Evolutionary conservation across 2,329 filamentous ascomycete species (phyloP).

Genomic region (Rugonectria rugulosa): DNA sequence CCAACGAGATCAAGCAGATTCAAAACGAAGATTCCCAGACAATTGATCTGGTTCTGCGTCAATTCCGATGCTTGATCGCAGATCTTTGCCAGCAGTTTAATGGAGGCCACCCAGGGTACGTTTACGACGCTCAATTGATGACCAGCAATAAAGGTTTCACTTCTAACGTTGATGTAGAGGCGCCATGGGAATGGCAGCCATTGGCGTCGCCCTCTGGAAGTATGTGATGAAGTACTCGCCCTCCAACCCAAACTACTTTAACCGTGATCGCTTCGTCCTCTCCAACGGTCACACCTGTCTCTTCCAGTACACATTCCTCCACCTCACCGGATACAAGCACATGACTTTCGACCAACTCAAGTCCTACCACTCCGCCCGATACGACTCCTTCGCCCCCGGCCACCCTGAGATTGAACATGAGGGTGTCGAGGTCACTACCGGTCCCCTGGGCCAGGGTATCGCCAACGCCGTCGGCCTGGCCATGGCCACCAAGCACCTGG

Average conservation of each 20-base stretch:
- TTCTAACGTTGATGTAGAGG: conserved; percentile 32
- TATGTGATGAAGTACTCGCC: conserved; percentile 69
- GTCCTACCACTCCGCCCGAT: conserved; percentile 55
- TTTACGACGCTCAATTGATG: conserved; percentile 44
- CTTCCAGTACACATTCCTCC: conserved; percentile 62
- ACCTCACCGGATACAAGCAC: conserved; percentile 60
- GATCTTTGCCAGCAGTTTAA: conserved; percentile 76
- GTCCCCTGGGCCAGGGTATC: conserved; percentile 66
- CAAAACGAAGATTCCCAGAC: conserved; percentile 36
- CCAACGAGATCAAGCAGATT: conserved; percentile 35
- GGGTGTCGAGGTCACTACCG: conserved; percentile 66
- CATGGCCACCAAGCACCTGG: conserved; percentile 64
- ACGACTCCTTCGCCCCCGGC: conserved; percentile 60
- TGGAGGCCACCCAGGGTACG: conserved; percentile 72
- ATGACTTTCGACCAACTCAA: conserved; percentile 66
- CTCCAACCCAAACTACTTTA: conserved; percentile 62
- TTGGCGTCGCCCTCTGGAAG: conserved; percentile 67
- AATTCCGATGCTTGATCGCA: conserved; percentile 69
- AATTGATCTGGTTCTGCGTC: conserved; percentile 61
- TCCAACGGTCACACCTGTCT: conserved; percentile 67
- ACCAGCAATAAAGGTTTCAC: background rate
- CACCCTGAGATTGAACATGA: conserved; percentile 66
- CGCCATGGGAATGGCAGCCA: conserved; percentile 68
- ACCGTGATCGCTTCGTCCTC: conserved; percentile 68
- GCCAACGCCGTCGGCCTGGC: conserved; percentile 67